A percentile compares a stretch with the other conserved stretches of the same genome.
These are phyloP conservation scores for Penicillium pulvis DNA, from an alignment of 495 filamentous ascomycete species.

Conservation along the genomic window DNA sequence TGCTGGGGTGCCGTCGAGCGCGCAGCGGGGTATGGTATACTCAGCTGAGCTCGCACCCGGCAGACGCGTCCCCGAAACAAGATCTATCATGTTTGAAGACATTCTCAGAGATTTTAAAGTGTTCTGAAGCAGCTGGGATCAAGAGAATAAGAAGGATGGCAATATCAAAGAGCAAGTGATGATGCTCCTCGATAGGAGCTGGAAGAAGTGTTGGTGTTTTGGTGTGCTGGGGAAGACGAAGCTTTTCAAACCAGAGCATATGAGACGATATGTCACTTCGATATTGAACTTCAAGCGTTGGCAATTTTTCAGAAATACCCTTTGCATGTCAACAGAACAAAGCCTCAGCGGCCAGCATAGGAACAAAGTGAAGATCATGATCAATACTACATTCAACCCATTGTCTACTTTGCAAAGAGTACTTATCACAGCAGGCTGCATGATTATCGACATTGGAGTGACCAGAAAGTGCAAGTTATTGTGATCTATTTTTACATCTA, in stretches of 20 bases:
- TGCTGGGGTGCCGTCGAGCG: background rate
- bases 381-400: background rate
- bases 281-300: background rate
- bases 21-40: background rate
- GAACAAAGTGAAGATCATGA: background rate
- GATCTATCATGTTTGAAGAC: background rate
- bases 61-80: background rate
- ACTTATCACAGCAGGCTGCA: background rate
- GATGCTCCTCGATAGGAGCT: background rate
- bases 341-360: background rate
- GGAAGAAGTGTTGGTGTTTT: background rate
- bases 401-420: background rate
- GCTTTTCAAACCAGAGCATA: background rate
- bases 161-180: background rate
- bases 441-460: too few relatives aligned
- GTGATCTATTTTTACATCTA: background rate
- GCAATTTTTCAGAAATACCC: too few relatives aligned
- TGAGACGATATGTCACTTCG: background rate
- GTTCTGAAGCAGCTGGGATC: background rate
- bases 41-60: background rate
- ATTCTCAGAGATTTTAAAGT: background rate
- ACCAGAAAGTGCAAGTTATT: too few relatives aligned
- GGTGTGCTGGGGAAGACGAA: background rate
- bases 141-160: background rate
- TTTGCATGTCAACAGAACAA: background rate